A percentile compares a stretch with the other conserved stretches of the same genome.
Conservation (phyloP, 345 rosid genomes). For the Physaria fendleri region DNA sequence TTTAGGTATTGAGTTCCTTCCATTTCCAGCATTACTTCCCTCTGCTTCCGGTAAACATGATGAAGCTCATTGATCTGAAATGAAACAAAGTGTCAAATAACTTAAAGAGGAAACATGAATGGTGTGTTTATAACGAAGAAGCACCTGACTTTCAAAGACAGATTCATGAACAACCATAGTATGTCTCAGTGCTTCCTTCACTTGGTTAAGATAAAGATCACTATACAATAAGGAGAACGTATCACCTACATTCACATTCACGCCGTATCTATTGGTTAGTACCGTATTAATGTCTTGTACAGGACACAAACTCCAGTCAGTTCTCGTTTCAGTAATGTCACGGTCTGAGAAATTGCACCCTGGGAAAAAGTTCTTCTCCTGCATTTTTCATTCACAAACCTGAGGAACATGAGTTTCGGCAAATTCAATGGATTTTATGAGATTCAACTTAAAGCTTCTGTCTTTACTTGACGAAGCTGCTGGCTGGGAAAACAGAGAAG, state of each 20-base stretch:
- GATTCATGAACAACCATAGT: conserved; percentile 51
- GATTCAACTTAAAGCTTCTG: conserved; percentile 8
- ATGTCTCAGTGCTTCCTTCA: conserved; percentile 35
- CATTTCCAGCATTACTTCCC: conserved; percentile 40
- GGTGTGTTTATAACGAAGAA: too few species aligned
- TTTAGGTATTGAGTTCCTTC: conserved; percentile 28
- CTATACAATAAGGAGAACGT: conserved; percentile 14
- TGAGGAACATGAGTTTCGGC: too few species aligned
- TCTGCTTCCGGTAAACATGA: conserved; percentile 43
- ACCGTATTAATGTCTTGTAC: conserved; percentile 16
- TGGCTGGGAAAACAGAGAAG: conserved; percentile 11
- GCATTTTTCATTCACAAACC: too few species aligned
- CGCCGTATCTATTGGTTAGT: conserved; percentile 15
- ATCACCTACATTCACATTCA: too few species aligned
- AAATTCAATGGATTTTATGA: too few species aligned
- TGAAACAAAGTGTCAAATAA: not conserved
- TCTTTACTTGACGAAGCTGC: conserved; percentile 1
- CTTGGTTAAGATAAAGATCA: conserved; percentile 13
- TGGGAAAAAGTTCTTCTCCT: too few species aligned
- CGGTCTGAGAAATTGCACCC: too few species aligned
- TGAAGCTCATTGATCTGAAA: conserved; percentile 48
- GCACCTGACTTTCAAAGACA: conserved; percentile 43
- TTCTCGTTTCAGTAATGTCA: conserved; percentile 11
- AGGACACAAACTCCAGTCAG: conserved; percentile 21
- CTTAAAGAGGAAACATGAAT: not conserved